phyloP scores from a whole-genome alignment of 2,329 filamentous ascomycete species.

The Claviceps monticola region DNA sequence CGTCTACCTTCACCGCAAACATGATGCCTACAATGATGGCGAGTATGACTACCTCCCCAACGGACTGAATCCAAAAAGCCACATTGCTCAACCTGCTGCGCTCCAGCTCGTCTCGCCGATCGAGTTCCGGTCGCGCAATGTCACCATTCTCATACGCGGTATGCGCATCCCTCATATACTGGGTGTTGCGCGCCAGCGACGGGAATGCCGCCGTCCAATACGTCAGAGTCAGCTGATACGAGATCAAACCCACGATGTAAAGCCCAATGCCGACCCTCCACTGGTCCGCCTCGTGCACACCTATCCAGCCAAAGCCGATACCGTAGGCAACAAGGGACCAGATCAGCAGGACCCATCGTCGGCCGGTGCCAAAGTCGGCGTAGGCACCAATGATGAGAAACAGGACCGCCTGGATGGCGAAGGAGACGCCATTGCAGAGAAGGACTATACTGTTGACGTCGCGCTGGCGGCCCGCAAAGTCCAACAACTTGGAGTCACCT shows the following conservation, averaged over 20 bases:
- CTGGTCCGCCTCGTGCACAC: conserved; percentile 43
- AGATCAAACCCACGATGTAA: conserved; percentile 53
- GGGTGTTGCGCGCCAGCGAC: conserved; percentile 23
- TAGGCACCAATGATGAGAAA: conserved; percentile 39
- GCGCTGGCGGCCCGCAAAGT: conserved; percentile 40
- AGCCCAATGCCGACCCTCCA: conserved; percentile 48
- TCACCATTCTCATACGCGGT: conserved; percentile 22
- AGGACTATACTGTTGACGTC: conserved; percentile 54
- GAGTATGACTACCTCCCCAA: conserved; percentile 47
- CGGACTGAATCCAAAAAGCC: conserved; percentile 49
- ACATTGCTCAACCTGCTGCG: conserved; percentile 49
- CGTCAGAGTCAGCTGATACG: conserved; percentile 52
- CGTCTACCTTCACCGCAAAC: conserved; percentile 46
- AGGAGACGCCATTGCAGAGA: conserved; percentile 52
- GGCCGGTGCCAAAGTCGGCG: conserved; percentile 51
- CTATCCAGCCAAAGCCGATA: conserved; percentile 54
- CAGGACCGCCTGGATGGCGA: conserved; percentile 48
- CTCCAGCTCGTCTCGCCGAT: conserved; percentile 46
- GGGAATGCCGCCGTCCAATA: conserved; percentile 52
- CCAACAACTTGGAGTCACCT: conserved; percentile 33
- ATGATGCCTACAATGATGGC: conserved; percentile 52
- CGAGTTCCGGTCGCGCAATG: conserved; percentile 46
- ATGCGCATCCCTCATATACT: conserved; percentile 19
- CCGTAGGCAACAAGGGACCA: conserved; percentile 47
- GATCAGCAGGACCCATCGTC: conserved; percentile 47